Percentiles rank a stretch among this genome's conserved stretches.
Evolutionary conservation across 257 asterid genomes (phyloP).

Genomic region (Paraleonurus japonicus): DNA sequence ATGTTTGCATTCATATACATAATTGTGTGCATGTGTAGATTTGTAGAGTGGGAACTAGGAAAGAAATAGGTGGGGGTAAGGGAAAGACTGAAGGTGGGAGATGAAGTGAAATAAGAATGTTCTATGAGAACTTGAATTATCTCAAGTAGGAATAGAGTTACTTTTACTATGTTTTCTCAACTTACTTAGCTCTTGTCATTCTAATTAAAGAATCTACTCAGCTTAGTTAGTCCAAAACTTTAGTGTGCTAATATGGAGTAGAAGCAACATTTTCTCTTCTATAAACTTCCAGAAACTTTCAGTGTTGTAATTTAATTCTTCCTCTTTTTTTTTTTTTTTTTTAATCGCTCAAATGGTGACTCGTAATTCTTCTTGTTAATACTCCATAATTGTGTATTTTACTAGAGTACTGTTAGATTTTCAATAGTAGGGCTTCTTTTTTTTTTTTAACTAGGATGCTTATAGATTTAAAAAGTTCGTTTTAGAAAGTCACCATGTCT

Average conservation of each 20-base stretch:
- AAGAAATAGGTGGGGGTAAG: neutral
- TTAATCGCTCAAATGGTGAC: too few relatives aligned
- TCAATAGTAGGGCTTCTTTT: neutral
- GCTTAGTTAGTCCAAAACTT: neutral
- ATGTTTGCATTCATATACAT: neutral
- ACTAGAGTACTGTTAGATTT: neutral
- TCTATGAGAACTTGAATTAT: neutral
- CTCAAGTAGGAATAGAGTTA: neutral
- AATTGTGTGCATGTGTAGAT: neutral
- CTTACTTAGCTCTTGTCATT: neutral
- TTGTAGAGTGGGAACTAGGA: conserved; percentile 1
- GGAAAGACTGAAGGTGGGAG: neutral
- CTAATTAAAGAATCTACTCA: neutral
- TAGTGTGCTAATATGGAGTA: neutral
- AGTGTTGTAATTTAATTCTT: neutral
- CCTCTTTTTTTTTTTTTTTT: too few relatives aligned
- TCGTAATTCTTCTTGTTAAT: neutral
- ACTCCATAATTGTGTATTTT: neutral
- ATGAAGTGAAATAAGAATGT: neutral
- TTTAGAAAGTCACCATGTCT: neutral
- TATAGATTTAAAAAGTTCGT: neutral
- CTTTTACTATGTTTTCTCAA: neutral
- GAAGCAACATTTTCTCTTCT: neutral
- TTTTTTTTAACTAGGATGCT: neutral
- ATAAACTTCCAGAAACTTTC: conserved; percentile 5